Percentiles rank a stretch among this genome's conserved stretches.
Conservation (phyloP, 169 alveolate genomes). For the Plasmodium fragile region DNA sequence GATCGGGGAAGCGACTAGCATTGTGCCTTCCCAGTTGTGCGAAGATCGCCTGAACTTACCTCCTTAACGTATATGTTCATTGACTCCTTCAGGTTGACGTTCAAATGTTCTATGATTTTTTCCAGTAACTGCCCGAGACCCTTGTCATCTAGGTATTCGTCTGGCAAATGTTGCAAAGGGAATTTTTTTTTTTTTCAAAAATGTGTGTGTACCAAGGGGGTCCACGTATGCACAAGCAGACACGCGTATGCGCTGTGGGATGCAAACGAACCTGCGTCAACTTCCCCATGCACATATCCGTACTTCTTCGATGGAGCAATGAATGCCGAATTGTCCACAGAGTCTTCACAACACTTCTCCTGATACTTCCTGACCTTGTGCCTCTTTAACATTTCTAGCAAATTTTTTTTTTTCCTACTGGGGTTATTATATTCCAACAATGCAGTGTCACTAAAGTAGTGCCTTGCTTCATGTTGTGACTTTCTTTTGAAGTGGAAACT, state of each 20-base stretch:
- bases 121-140: slow-evolving; percentile 28
- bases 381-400: slow-evolving; percentile 23
- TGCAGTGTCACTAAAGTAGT: slow-evolving; percentile 56
- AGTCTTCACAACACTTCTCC: background rate
- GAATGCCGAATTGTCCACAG: slow-evolving; percentile 4
- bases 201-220: background rate
- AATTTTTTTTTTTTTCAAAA: background rate
- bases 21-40: background rate
- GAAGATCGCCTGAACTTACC: background rate
- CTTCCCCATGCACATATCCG: background rate
- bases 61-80: slow-evolving; percentile 28
- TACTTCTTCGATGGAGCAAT: slow-evolving; percentile 3
- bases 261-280: slow-evolving; percentile 21
- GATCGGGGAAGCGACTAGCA: background rate
- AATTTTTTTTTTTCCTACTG: slow-evolving; percentile 25
- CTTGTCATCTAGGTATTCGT: slow-evolving; percentile 16
- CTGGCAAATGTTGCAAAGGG: slow-evolving; percentile 9
- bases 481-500: slow-evolving; percentile 19
- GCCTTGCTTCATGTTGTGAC: background rate
- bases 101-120: slow-evolving; percentile 51
- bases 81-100: slow-evolving; percentile 22
- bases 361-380: background rate
- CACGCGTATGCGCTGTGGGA: no score
- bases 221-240: background rate
- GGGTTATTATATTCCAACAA: slow-evolving; percentile 19